Conservation (phyloP, 306 rosid genomes). For the Ziziphus jujuba region DNA sequence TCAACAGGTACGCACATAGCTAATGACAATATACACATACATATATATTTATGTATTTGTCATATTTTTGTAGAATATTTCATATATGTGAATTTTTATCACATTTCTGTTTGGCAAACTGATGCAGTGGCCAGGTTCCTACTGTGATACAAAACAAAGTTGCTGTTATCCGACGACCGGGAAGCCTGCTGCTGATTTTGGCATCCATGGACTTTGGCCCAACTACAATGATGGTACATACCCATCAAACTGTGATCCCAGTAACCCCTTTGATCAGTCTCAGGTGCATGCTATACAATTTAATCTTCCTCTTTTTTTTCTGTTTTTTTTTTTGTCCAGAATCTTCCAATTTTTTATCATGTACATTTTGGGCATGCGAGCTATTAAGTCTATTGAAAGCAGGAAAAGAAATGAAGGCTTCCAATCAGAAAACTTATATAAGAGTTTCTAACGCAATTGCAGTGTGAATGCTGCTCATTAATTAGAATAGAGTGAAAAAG, state of each 20-base stretch:
- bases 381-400: too few species aligned
- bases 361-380: too few species aligned
- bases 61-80: too few species aligned
- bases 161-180: conserved; percentile 75
- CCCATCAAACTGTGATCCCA: conserved; percentile 73
- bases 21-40: too few species aligned
- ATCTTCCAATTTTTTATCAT: too few species aligned
- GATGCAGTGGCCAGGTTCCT: conserved; percentile 83
- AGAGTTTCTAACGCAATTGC: too few species aligned
- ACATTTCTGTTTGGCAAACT: background rate
- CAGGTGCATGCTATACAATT: conserved; percentile 34
- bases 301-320: background rate
- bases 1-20: conserved; percentile 52
- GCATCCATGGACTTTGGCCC: conserved; percentile 81
- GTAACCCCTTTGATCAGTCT: conserved; percentile 64
- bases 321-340: background rate
- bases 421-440: too few species aligned
- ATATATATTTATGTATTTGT: too few species aligned
- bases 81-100: too few species aligned
- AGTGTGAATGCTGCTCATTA: too few species aligned
- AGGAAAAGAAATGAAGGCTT: too few species aligned
- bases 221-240: conserved; percentile 65
- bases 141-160: conserved; percentile 62
- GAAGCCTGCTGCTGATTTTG: conserved; percentile 67
- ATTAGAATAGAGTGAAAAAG: too few species aligned